Base-by-base conservation (phyloP, 2,329 filamentous ascomycete genomes). In the Colletotrichum brevisporum region DNA sequence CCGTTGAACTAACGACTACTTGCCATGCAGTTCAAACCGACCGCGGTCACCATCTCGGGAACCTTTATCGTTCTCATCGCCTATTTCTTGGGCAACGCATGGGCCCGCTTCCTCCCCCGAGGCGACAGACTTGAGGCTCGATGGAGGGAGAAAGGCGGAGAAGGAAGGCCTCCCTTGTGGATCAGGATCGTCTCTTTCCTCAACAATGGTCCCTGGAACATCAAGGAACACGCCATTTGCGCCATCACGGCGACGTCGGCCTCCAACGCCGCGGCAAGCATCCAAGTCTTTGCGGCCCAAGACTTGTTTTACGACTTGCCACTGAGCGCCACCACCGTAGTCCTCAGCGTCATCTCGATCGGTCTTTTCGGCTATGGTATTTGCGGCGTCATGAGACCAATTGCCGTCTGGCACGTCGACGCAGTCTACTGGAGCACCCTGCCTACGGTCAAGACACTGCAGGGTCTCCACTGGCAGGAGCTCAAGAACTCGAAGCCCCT, bases 41-140 rank as follows among this genome's bases (percentile, higher is more conserved):
- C 86, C 0, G 3, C 45, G 1, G 74, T 85, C 43, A 80, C 79
- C 3, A 84, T 88, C 18, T 80, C 81, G 16, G 85, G 86, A 45
- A 88, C 85, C 0, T 89, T 88, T 63, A 87, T 88, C 59, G 86
- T 88, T 5, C 81, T 89, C 48, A 87, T 89, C 53, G 84, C 85
- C 13, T 88, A 88, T 76, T 88, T 89, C 56, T 57, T 84, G 2
- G 87, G 87, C 9, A 85, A 78, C n/a, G 77, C 73, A 5, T 87
- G 82, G 83, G 79, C 85, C 0, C 71, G 74, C 0, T 69, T 84
- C 6, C 79, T 88, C 2, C 86, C 87, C 1, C 85, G 86, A 6
- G 86, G 86, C 13, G 87, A 89, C 59, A 76, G 75, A n/a, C 75
- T 81, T 5, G 81, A 86, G 65, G 80, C 83, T 27, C 75, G 79